Evolutionary conservation across 1,139 yeast species (phyloP).

Genomic region (Pichia sp.): DNA sequence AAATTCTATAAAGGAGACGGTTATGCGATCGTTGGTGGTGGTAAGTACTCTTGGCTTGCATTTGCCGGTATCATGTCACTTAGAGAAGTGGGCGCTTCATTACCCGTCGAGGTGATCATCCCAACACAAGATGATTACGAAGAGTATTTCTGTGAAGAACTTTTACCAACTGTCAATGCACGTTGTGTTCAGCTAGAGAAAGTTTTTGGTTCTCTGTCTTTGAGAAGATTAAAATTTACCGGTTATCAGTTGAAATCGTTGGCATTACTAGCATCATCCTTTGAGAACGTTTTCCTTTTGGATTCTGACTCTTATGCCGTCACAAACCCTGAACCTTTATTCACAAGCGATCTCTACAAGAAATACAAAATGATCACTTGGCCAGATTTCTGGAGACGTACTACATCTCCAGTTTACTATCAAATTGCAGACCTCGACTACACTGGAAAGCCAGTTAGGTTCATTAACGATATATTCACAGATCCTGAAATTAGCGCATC

Average conservation of each 20-base stretch:
- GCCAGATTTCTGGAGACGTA: slow-evolving; percentile 65
- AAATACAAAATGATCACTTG: slow-evolving; percentile 35
- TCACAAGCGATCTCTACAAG: slow-evolving; percentile 21
- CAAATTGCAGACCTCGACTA: slow-evolving; percentile 39
- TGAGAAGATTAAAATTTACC: slow-evolving; percentile 32
- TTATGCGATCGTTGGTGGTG: slow-evolving; percentile 60
- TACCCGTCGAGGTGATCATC: slow-evolving; percentile 56
- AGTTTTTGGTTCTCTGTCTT: slow-evolving; percentile 23
- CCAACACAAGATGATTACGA: slow-evolving; percentile 47
- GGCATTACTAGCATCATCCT: slow-evolving; percentile 42
- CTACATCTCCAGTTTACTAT: slow-evolving; percentile 53
- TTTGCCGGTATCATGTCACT: slow-evolving; percentile 47
- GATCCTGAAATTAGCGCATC: slow-evolving; percentile 18
- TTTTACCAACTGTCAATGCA: slow-evolving; percentile 42
- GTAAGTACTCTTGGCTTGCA: slow-evolving; percentile 48
- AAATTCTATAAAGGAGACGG: slow-evolving; percentile 40
- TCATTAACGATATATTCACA: slow-evolving; percentile 23
- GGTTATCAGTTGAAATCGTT: slow-evolving; percentile 51
- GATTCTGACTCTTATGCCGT: slow-evolving; percentile 52
- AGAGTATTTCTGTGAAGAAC: slow-evolving; percentile 40
- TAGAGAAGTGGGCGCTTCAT: slow-evolving; percentile 44
- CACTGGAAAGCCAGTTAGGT: slow-evolving; percentile 18
- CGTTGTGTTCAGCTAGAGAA: slow-evolving; percentile 42
- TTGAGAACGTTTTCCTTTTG: slow-evolving; percentile 43
- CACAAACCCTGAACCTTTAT: slow-evolving; percentile 38